Conservation (phyloP, 139 green algal species). For the Closterium sp. region DNA sequence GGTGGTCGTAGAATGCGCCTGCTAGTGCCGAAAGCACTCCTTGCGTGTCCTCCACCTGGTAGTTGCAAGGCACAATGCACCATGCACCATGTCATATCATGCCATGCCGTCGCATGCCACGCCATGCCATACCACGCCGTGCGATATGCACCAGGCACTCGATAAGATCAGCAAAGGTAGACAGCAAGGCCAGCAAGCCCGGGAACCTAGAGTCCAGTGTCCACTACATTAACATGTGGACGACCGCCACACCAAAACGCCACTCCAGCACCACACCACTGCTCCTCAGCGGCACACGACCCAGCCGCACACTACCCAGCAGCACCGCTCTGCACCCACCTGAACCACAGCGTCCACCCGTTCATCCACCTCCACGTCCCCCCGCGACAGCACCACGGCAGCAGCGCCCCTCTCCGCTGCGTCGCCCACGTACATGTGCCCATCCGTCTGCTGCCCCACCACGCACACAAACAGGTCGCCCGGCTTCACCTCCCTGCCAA, state of each 20-base stretch:
- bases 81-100: no score
- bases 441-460: slow-evolving; percentile 39
- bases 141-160: background rate
- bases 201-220: no score
- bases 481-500: slow-evolving; percentile 23
- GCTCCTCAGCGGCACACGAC: slow-evolving; percentile 46
- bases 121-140: no score
- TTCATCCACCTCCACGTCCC: slow-evolving; percentile 45
- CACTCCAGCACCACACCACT: no score
- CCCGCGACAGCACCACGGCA: slow-evolving; percentile 50
- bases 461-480: slow-evolving; percentile 60
- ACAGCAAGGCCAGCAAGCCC: background rate
- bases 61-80: background rate
- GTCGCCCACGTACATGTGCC: slow-evolving; percentile 51
- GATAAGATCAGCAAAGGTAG: background rate
- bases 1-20: slow-evolving; percentile 67
- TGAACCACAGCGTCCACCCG: slow-evolving; percentile 34
- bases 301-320: no score
- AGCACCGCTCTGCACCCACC: background rate
- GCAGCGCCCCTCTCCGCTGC: slow-evolving; percentile 42
- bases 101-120: no score
- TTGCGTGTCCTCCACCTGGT: slow-evolving; percentile 45
- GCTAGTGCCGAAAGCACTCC: slow-evolving; percentile 51
- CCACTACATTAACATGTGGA: no score
- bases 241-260: no score